A percentile compares a stretch with the other conserved stretches of the same genome.
Evolutionary conservation across 768 basidiomycete genomes (phyloP).

Genomic region (Neoboletus magnificus): DNA sequence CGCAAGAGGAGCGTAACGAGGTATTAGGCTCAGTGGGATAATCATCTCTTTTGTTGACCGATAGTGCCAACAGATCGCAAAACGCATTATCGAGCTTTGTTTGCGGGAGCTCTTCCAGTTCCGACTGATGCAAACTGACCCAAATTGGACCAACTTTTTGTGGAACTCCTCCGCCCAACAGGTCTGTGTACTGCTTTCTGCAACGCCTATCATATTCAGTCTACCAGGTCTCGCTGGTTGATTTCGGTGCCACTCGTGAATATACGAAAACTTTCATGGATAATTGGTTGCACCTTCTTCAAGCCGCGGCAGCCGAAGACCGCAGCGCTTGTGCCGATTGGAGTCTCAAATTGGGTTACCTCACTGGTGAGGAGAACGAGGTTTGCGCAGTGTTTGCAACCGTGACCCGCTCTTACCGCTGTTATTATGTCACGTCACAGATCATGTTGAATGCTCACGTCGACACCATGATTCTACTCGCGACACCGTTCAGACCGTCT

Average conservation of each 20-base stretch:
- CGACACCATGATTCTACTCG: conserved; percentile 77
- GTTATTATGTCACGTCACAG: conserved; percentile 26
- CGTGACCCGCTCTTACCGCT: neutral
- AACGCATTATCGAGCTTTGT: conserved; percentile 78
- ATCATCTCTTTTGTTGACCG: neutral
- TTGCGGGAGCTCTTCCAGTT: conserved; percentile 89
- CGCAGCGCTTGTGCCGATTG: conserved; percentile 60
- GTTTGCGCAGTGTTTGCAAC: conserved; percentile 35
- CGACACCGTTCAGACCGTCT: conserved; percentile 71
- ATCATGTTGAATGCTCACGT: conserved; percentile 86
- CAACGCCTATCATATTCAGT: neutral
- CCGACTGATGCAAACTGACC: conserved; percentile 95
- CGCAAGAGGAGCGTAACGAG: conserved; percentile 66
- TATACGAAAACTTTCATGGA: conserved; percentile 88
- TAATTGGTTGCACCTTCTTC: conserved; percentile 80
- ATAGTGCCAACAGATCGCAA: conserved; percentile 62
- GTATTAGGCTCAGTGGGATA: conserved; percentile 40
- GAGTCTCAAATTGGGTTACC: conserved; percentile 83
- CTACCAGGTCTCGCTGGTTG: conserved; percentile 76
- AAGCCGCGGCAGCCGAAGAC: conserved; percentile 71
- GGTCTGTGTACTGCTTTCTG: conserved; percentile 35
- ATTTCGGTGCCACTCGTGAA: conserved; percentile 92
- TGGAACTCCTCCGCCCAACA: conserved; percentile 69
- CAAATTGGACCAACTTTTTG: conserved; percentile 97
- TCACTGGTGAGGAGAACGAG: conserved; percentile 85